A percentile compares a stretch with the other conserved stretches of the same genome.
phyloP scores from a whole-genome alignment of 352 stramenopile genomes.

The Phytophthora fragariae region DNA sequence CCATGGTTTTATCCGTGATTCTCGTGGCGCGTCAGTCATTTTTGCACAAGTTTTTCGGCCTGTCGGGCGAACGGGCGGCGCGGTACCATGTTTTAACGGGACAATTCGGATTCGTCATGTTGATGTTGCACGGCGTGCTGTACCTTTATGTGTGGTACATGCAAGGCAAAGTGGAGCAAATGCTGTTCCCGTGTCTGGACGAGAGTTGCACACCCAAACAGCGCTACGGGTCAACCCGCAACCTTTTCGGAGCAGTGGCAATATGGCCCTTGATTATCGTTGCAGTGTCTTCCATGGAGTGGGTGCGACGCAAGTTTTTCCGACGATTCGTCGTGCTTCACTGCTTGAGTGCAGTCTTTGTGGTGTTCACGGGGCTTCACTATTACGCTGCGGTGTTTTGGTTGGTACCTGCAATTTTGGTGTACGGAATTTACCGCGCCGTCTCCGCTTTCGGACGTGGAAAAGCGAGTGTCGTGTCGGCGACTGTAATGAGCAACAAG shows the following conservation, averaged over 20 bases:
- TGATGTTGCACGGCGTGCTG: conserved; percentile 59
- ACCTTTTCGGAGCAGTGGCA: conserved; percentile 71
- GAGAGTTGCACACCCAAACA: conserved; percentile 48
- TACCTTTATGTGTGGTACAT: conserved; percentile 67
- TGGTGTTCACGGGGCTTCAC: conserved; percentile 62
- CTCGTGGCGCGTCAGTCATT: conserved; percentile 75
- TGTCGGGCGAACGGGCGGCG: conserved; percentile 67
- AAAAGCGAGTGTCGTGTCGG: conserved; percentile 53
- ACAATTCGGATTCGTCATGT: conserved; percentile 54
- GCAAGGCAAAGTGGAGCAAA: conserved; percentile 56
- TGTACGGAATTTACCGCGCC: conserved; percentile 71
- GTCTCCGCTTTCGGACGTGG: conserved; percentile 54
- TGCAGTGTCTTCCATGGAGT: conserved; percentile 55
- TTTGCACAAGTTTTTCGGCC: conserved; percentile 57
- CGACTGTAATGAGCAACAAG: conserved; percentile 47
- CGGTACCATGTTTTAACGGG: conserved; percentile 72
- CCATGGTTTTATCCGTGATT: conserved; percentile 63
- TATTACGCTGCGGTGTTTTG: conserved; percentile 75
- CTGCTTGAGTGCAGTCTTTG: conserved; percentile 55
- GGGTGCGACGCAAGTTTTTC: conserved; percentile 61
- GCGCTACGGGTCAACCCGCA: conserved; percentile 63
- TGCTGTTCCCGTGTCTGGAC: conserved; percentile 64
- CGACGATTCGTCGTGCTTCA: conserved; percentile 65
- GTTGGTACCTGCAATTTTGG: conserved; percentile 57
- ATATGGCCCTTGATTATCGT: conserved; percentile 51